Conservation (phyloP, 2,329 filamentous ascomycete species). For the Cytospora paraplurivora region DNA sequence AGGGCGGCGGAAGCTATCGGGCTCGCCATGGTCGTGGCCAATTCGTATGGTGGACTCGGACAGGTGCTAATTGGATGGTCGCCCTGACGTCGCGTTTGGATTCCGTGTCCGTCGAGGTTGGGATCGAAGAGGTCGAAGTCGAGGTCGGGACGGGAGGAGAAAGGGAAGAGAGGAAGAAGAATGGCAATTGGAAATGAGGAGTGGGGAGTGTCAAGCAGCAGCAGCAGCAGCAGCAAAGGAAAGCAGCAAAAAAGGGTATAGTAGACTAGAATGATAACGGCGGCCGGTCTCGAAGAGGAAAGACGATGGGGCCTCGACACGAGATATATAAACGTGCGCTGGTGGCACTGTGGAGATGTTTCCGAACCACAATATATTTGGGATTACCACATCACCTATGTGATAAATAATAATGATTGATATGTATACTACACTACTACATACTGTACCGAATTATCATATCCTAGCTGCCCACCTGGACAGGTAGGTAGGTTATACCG, state of each 20-base stretch:
- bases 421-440: too few species aligned
- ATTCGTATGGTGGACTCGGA: background rate
- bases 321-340: conserved; percentile 6
- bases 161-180: background rate
- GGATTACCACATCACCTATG: too few species aligned
- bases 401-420: too few species aligned
- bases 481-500: too few species aligned
- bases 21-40: conserved; percentile 45
- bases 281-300: conserved; percentile 7
- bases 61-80: background rate
- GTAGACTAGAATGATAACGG: background rate
- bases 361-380: too few species aligned
- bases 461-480: too few species aligned
- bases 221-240: too few species aligned
- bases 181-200: conserved; percentile 4
- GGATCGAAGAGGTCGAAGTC: background rate
- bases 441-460: too few species aligned
- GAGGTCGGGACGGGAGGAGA: background rate
- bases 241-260: background rate
- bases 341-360: too few species aligned
- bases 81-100: background rate
- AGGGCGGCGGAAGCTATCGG: conserved; percentile 70
- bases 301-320: conserved; percentile 4
- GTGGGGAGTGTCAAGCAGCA: conserved; percentile 9
- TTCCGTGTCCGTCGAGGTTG: background rate